phyloP scores from a whole-genome alignment of 2,329 filamentous ascomycete genomes.

The Fusarium chlamydosporum region DNA sequence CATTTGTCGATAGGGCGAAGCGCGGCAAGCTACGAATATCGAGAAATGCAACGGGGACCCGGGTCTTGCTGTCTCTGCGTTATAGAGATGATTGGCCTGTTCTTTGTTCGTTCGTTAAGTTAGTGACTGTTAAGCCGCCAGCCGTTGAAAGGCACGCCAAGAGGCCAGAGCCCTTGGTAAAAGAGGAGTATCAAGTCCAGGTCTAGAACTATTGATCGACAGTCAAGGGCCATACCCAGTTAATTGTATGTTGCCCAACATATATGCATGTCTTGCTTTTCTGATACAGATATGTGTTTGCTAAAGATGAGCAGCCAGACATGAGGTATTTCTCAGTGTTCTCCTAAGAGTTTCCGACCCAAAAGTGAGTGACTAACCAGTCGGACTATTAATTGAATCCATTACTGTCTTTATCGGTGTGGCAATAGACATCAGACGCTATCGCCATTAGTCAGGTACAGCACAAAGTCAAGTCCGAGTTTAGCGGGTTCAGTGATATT shows the following conservation, averaged over 20 bases:
- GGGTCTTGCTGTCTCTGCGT: conserved; percentile 24
- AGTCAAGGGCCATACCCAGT: conserved; percentile 7
- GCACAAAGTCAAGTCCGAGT: conserved; percentile 22
- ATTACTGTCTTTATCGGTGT: conserved; percentile 4
- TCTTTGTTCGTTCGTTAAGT: conserved; percentile 11
- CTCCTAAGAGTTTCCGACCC: neutral
- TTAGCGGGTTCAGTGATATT: neutral
- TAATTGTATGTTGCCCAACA: conserved; percentile 22
- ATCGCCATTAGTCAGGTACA: conserved; percentile 34
- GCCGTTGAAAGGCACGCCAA: conserved; percentile 30
- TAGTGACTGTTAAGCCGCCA: conserved; percentile 6
- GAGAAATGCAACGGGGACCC: conserved; percentile 5
- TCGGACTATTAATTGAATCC: neutral
- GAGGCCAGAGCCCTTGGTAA: conserved; percentile 10
- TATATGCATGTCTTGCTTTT: conserved; percentile 12
- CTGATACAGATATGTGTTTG: neutral
- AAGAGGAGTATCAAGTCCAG: conserved; percentile 13
- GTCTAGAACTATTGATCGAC: conserved; percentile 46
- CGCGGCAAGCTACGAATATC: conserved; percentile 36
- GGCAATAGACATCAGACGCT: conserved; percentile 34
- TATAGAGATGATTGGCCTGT: conserved; percentile 18
- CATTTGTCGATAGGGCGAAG: conserved; percentile 41
- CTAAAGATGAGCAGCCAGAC: neutral
- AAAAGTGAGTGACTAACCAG: neutral
- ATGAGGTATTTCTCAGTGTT: neutral